These are phyloP conservation scores for Spizellomyces punctatus DNA, from an alignment of 192 early-diverging fungal genomes.

Conservation along the genomic window DNA sequence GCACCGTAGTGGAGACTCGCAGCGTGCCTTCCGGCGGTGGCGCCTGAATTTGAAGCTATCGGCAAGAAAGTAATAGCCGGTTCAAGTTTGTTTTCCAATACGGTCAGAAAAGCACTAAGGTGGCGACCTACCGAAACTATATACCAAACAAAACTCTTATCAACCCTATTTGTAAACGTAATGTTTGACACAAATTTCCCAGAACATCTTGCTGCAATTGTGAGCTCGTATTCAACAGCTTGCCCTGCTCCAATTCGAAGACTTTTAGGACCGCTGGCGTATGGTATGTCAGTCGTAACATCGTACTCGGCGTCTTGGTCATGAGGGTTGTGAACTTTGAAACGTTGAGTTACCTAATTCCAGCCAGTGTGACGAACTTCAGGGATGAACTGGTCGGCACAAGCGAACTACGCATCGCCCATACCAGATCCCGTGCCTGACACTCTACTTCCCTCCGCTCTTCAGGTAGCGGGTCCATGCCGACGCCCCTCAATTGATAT, in stretches of 20 bases:
- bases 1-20: constrained; percentile 30
- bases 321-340: constrained; percentile 41
- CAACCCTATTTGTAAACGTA: constrained; percentile 47
- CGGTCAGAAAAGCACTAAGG: neutral
- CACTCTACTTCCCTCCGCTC: constrained; percentile 46
- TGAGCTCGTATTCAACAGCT: constrained; percentile 27
- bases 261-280: constrained; percentile 9
- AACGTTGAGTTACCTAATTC: constrained; percentile 1
- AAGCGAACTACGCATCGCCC: neutral
- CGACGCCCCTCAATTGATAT: constrained; percentile 45
- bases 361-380: no score
- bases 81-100: neutral
- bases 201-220: constrained; percentile 29
- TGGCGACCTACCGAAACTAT: constrained; percentile 29
- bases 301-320: constrained; percentile 45
- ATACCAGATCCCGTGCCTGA: constrained; percentile 31
- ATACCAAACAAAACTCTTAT: constrained; percentile 53
- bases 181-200: constrained; percentile 33
- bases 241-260: constrained; percentile 36
- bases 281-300: constrained; percentile 49
- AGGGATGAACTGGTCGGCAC: no score
- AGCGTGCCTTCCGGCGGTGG: constrained; percentile 42
- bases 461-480: constrained; percentile 49
- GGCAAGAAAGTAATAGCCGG: neutral
- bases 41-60: constrained; percentile 28